Conservation (phyloP, 768 basidiomycete genomes). For the Chalciporus sphaerocephalus region DNA sequence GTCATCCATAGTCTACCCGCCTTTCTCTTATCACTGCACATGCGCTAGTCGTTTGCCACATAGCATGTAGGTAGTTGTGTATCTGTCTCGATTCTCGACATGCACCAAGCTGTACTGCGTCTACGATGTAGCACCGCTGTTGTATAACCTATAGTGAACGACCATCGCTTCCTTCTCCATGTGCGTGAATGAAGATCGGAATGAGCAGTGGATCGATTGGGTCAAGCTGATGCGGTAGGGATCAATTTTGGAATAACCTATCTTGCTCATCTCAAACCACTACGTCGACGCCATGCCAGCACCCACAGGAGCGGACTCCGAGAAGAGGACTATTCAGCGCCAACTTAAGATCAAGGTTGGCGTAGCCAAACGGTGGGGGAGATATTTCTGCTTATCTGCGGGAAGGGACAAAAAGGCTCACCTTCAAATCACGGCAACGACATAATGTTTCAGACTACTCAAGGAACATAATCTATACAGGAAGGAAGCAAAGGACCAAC, state of each 20-base stretch:
- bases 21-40: constrained; percentile 23
- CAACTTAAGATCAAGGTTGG: constrained; percentile 79
- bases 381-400: constrained; percentile 15
- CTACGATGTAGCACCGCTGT: constrained; percentile 29
- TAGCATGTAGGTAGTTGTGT: constrained; percentile 32
- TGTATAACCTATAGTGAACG: constrained; percentile 29
- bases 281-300: constrained; percentile 15
- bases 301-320: constrained; percentile 13
- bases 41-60: constrained; percentile 23
- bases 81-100: constrained; percentile 26
- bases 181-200: not conserved
- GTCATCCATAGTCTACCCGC: constrained; percentile 16
- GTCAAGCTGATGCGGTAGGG: too few relatives aligned
- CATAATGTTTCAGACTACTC: constrained; percentile 41
- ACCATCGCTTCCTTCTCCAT: constrained; percentile 9
- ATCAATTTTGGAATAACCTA: not conserved
- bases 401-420: constrained; percentile 3
- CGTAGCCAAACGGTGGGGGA: constrained; percentile 55
- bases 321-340: constrained; percentile 40
- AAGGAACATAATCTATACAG: constrained; percentile 69
- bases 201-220: constrained; percentile 9
- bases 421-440: constrained; percentile 11
- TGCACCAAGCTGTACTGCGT: constrained; percentile 30
- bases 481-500: constrained; percentile 58
- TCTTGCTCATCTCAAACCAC: constrained; percentile 8